Conservation (phyloP, 2,329 filamentous ascomycete genomes). For the Elsinoe ampelina region DNA sequence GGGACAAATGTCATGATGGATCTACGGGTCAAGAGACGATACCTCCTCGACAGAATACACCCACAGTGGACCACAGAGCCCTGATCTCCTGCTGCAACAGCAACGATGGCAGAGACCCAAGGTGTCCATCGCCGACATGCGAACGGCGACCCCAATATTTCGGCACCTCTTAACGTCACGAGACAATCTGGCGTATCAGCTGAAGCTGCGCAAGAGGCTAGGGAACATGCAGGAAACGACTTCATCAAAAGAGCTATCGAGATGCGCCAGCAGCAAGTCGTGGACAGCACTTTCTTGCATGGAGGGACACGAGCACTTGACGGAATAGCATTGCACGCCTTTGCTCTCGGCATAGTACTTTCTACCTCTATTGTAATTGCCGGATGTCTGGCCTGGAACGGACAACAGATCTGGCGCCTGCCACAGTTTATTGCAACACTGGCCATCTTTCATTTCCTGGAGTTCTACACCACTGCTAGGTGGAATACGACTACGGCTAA, state of each 20-base stretch:
- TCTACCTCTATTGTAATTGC: constrained; percentile 25
- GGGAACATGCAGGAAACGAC: neutral
- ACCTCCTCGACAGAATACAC: neutral
- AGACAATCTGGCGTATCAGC: neutral
- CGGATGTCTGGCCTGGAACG: constrained; percentile 17
- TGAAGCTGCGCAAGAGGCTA: neutral
- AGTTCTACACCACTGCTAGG: constrained; percentile 81
- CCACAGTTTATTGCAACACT: constrained; percentile 59
- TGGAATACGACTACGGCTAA: constrained; percentile 69
- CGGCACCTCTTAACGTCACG: constrained; percentile 13
- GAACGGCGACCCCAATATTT: constrained; percentile 16
- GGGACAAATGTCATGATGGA: neutral
- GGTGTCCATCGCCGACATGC: neutral
- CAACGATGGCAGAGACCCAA: neutral
- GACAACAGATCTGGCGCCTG: constrained; percentile 42
- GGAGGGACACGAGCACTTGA: constrained; percentile 37
- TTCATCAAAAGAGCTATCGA: constrained; percentile 11
- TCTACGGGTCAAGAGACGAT: no score
- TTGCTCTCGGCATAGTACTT: constrained; percentile 34
- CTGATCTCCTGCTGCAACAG: neutral
- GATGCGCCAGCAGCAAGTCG: constrained; percentile 13
- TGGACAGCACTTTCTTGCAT: constrained; percentile 31
- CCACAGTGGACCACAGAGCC: neutral
- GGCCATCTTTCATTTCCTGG: constrained; percentile 84
- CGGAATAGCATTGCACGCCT: constrained; percentile 39